phyloP scores from a whole-genome alignment of 164 flowering plant genomes.

The Vitis labrusca region DNA sequence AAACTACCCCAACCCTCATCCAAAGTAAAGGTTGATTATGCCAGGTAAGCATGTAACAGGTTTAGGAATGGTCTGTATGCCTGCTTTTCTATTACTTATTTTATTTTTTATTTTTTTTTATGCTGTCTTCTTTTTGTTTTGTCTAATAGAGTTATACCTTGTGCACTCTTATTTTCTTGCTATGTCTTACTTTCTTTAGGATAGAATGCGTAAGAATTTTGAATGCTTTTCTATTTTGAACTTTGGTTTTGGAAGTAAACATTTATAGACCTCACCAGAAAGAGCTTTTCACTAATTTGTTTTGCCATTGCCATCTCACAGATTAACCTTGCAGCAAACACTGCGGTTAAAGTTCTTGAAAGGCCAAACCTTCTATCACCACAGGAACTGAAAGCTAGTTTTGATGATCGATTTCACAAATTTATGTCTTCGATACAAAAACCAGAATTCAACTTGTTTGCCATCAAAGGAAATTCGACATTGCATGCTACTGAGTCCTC shows the following conservation, averaged over 20 bases:
- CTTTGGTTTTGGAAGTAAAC: neutral
- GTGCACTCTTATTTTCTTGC: too few species aligned
- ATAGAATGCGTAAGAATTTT: too few species aligned
- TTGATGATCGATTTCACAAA: conserved; percentile 25
- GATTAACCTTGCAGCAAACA: conserved; percentile 31
- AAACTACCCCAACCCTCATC: too few species aligned
- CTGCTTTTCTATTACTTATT: neutral
- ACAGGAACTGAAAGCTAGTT: conserved; percentile 27
- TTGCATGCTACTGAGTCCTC: neutral
- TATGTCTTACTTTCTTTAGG: too few species aligned
- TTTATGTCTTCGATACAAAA: conserved; percentile 18
- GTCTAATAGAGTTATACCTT: too few species aligned
- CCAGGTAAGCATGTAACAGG: neutral
- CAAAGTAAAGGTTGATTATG: neutral
- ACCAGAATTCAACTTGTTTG: conserved; percentile 9
- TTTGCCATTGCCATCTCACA: conserved; percentile 10
- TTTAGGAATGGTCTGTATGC: neutral
- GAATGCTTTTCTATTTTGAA: neutral
- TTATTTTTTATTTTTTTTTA: accelerated
- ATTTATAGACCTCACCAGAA: too few species aligned
- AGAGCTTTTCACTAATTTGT: neutral
- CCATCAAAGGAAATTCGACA: conserved; percentile 7
- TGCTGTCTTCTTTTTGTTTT: too few species aligned
- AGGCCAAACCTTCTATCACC: conserved; percentile 31
- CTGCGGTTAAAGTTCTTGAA: conserved; percentile 28